Conservation (phyloP, 2,329 filamentous ascomycete genomes). For the Dendrostoma leiphaemia region DNA sequence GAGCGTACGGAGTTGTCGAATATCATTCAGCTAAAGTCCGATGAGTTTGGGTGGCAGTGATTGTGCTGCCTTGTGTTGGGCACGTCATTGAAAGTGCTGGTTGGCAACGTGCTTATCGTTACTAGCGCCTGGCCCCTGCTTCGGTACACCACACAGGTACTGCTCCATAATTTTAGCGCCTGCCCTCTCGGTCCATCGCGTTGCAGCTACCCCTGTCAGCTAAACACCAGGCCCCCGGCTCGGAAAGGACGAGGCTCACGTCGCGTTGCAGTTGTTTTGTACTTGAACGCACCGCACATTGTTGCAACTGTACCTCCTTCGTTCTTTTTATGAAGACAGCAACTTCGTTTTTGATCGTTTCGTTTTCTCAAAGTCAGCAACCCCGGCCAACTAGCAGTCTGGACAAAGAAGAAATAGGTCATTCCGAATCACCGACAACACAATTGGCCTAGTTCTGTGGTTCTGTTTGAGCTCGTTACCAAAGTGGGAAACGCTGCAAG, state of each 20-base stretch:
- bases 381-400: background rate
- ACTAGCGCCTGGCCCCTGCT: background rate
- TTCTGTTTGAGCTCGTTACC: background rate
- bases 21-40: slow-evolving; percentile 19
- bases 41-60: background rate
- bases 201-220: slow-evolving; percentile 11
- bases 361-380: background rate
- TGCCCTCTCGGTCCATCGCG: background rate
- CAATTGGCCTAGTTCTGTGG: slow-evolving; percentile 3
- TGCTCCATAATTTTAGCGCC: background rate
- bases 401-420: background rate
- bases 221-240: slow-evolving; percentile 1
- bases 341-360: background rate
- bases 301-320: background rate
- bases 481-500: slow-evolving; percentile 8
- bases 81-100: background rate
- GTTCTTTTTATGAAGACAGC: background rate
- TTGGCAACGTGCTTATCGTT: background rate
- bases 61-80: too few relatives aligned
- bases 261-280: slow-evolving; percentile 4
- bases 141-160: background rate
- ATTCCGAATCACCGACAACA: background rate
- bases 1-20: slow-evolving; percentile 18
- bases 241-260: background rate
- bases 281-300: background rate